Conservation (phyloP, 306 rosid genomes). For the Nissolia schottii region DNA sequence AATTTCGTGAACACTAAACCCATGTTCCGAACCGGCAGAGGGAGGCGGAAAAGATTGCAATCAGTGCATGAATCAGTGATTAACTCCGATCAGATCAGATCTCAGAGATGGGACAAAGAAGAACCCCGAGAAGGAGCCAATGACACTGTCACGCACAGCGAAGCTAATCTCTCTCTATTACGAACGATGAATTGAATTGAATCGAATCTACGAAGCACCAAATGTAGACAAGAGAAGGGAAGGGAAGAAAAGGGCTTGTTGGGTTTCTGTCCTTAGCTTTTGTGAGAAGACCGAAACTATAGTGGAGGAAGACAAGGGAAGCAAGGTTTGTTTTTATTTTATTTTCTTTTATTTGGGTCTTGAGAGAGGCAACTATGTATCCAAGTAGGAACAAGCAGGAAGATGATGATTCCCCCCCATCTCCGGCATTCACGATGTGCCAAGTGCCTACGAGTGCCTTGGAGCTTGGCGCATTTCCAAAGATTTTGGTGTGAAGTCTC, state of each 20-base stretch:
- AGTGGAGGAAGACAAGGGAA: neutral
- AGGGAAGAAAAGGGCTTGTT: neutral
- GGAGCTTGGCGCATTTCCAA: neutral
- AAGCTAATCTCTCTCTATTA: neutral
- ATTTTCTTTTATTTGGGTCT: too few species aligned
- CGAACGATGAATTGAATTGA: neutral
- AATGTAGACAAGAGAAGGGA: neutral
- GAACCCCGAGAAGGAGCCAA: neutral
- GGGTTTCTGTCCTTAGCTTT: neutral
- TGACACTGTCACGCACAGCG: neutral
- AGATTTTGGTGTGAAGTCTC: neutral
- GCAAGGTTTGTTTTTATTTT: too few species aligned
- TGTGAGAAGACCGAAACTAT: neutral
- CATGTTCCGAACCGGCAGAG: conserved; percentile 45
- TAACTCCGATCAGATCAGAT: conserved; percentile 48
- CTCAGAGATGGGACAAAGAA: conserved; percentile 30
- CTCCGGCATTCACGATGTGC: neutral
- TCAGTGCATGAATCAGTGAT: conserved; percentile 35
- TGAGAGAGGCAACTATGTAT: too few species aligned
- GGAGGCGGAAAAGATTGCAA: conserved; percentile 10
- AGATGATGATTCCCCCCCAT: neutral
- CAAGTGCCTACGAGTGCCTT: neutral
- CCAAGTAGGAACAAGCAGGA: neutral
- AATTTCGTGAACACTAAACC: conserved; percentile 78
- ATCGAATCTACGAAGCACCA: neutral